Evolutionary conservation across 352 stramenopile genomes (phyloP).

Genomic region (Globisporangium apiculatum): DNA sequence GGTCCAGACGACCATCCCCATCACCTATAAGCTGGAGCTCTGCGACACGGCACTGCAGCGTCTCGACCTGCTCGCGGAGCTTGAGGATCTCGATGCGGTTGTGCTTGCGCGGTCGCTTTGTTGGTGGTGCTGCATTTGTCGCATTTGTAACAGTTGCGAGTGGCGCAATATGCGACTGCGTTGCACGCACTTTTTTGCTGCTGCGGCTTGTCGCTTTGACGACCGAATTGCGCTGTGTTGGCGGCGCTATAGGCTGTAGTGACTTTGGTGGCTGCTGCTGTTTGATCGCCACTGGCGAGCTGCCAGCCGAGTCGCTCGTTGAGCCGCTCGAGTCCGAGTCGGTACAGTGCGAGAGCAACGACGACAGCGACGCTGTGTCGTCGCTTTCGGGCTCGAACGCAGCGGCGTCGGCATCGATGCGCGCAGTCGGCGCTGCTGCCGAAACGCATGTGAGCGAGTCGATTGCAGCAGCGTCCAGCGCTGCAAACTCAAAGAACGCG

Average conservation of each 20-base stretch:
- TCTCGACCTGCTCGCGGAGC: constrained; percentile 2
- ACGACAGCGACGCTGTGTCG: background rate
- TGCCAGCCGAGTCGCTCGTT: background rate
- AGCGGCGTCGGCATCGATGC: background rate
- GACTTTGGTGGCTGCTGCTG: background rate
- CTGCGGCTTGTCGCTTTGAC: background rate
- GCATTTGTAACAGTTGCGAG: background rate
- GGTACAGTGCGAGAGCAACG: constrained; percentile 2
- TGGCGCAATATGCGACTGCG: background rate
- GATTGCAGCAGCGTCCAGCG: background rate
- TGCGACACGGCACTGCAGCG: background rate
- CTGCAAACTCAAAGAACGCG: background rate
- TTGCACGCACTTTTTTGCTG: background rate
- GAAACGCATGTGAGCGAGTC: background rate
- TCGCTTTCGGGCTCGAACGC: background rate
- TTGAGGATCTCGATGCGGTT: constrained; percentile 13
- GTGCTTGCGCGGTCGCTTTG: constrained; percentile 9
- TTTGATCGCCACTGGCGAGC: background rate
- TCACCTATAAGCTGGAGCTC: constrained; percentile 1
- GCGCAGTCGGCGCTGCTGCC: too few species aligned
- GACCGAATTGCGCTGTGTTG: background rate
- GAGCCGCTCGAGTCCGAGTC: constrained; percentile 3
- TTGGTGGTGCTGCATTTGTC: background rate
- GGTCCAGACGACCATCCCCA: too few species aligned
- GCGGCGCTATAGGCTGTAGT: too few species aligned